Base-by-base conservation (phyloP, 2,329 filamentous ascomycete genomes). In the Fusarium gaditjirri region DNA sequence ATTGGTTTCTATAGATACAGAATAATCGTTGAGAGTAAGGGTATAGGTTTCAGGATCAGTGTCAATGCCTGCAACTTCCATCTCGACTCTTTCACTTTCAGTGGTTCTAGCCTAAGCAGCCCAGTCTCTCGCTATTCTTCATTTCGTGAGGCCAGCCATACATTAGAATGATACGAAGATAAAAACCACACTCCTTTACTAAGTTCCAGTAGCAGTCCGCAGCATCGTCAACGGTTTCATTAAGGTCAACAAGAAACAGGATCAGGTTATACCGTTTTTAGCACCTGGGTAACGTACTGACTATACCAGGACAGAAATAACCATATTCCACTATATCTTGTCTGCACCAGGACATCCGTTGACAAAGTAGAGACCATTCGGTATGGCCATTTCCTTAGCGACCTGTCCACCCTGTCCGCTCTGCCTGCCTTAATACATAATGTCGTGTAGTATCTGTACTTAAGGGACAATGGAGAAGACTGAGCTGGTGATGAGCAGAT, bases 331-430 rank as follows among this genome's bases (percentile, higher is more conserved):
- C 39, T 85, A 82, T 0, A 84, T 86, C 54, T 86, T 86, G 0
- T 85, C 85, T 1, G 84, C 81, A 1, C 85, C 84, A 8, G 85
- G 84, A 8, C 85, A 85, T 8, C 85, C 85, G 12, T 84, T 84
- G 2, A 86, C 76, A 52, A 86, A 81, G 31, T 80, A 82, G 2
- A 86, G 66, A 0, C 84, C 82, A n/a, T 82, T 84, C 0, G 83
- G 83, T 16, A 86, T 81, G 2, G 69, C 68, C 3, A 29, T 29
- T 29, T 29, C 27, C 27, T 29, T 29, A 8, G 27, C 27, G 27
- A 29, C n/a, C n/a, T n/a, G n/a, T n/a, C n/a, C n/a, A n/a, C n/a
- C 27, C 27, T 29, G 27, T 8, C 27, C 27, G 27, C 27, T 8
- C 27, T 29, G 27, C 7, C 27, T 29, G 27, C 27, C 27, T 8